Conservation (phyloP, 2,329 filamentous ascomycete species). For the Fusarium sp. region DNA sequence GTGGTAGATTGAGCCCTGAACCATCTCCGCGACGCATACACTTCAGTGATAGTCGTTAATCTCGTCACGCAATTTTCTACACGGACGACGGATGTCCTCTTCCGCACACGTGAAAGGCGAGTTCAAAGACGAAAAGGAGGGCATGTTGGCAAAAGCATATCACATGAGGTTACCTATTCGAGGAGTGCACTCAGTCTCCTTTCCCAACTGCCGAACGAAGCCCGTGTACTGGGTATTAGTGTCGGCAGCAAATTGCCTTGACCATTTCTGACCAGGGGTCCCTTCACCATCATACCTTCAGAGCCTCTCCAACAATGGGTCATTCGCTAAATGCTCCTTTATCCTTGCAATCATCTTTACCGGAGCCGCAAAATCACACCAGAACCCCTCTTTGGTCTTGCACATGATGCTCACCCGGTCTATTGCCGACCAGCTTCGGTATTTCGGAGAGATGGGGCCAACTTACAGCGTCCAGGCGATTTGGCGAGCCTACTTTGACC, state of each 20-base stretch:
- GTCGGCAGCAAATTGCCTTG: background rate
- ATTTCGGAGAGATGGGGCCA: background rate
- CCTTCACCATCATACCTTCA: background rate
- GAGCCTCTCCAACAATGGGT: background rate
- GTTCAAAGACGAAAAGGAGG: background rate
- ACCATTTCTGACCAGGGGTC: background rate
- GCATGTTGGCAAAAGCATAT: background rate
- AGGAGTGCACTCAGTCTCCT: background rate
- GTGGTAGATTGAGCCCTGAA: background rate
- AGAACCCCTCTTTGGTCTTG: slow-evolving; percentile 8
- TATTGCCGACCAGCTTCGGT: background rate
- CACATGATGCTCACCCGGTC: background rate
- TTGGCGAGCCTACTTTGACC: background rate
- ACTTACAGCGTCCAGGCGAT: background rate
- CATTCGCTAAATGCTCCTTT: background rate
- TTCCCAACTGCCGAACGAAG: background rate
- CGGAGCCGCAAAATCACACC: slow-evolving; percentile 15
- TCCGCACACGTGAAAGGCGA: background rate
- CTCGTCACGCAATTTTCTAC: background rate
- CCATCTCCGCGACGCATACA: background rate
- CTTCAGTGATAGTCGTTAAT: background rate
- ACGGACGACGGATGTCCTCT: background rate
- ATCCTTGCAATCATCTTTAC: background rate
- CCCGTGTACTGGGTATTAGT: background rate
- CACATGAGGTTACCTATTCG: background rate